Evolutionary conservation across 805 yeast species (phyloP), one percentile per base, ranked within the genome.

Genomic region (Lipomyces spencermartinsiae): DNA sequence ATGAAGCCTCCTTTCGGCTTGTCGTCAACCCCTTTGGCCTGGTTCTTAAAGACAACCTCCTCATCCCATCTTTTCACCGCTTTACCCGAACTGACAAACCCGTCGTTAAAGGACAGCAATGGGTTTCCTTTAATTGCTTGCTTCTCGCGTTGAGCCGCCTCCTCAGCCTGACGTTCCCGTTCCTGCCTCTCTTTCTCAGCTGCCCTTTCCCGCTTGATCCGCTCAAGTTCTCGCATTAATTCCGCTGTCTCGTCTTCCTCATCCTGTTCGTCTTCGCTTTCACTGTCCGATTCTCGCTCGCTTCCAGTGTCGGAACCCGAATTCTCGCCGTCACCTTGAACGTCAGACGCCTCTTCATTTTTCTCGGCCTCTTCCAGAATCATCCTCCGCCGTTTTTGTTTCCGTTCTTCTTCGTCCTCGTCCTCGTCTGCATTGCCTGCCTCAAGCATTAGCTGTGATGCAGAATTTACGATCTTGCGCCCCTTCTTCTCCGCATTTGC

Each of bases 81-180:
- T 25, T 56, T 62, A 7, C 31, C 19, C 3, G 65, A 65, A 29
- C 59, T 59, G n/a, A 56, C 62, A 51, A 63, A 67, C 16, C 63
- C 64, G 25, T 63, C 65, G 10, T 56, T 54, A 39, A 65, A 58
- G 5, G 63, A 68, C 58, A 79, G 63, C n/a, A 78, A 66, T 3
- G 80, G 79, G 60, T 78, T 78, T n/a, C 79, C 78, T 35, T 58
- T 67, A 16, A 78, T 76, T 9, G 77, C 73, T 57, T 76, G 73
- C 56, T 69, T 59, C 43, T 70, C 70, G 16, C 72, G 68, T 8
- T 70, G 75, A 19, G 73, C 73, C n/a, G 62, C 73, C 56, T 68
- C 62, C 2, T 51, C 61, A 14, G 64, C 72, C 39, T 59, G 69
- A 29, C 61, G 66, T 59, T 75, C 76, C 12, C 69, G 70, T 43